Evolutionary conservation across 2,329 filamentous ascomycete species (phyloP).

Genomic region (Emmonsiellopsis sp.): DNA sequence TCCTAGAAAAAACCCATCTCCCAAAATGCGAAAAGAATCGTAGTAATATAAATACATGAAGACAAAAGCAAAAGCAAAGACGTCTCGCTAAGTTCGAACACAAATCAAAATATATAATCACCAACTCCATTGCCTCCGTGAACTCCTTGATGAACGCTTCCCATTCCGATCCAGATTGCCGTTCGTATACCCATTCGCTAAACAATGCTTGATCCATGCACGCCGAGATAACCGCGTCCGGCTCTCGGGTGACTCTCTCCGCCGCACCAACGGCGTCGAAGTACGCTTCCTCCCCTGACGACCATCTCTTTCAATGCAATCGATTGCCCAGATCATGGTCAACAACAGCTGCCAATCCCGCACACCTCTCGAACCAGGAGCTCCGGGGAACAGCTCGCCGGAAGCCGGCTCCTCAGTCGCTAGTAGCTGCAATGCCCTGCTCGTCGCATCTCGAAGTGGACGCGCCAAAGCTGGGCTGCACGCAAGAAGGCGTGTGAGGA

Average conservation of each 20-base stretch:
- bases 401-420: constrained; percentile 31
- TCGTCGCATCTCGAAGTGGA: constrained; percentile 45
- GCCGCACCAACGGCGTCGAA: neutral
- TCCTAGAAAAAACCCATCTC: too few relatives aligned
- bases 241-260: neutral
- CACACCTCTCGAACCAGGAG: constrained; percentile 21
- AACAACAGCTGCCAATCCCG: constrained; percentile 37
- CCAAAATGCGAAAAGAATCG: neutral
- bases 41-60: neutral
- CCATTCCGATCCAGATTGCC: too few relatives aligned
- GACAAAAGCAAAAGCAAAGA: neutral
- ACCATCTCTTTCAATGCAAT: constrained; percentile 32
- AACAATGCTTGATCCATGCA: neutral
- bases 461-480: constrained; percentile 46
- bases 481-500: constrained; percentile 41
- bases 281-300: constrained; percentile 8
- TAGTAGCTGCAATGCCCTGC: constrained; percentile 44
- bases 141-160: neutral
- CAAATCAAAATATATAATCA: neutral
- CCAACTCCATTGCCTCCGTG: neutral
- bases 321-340: constrained; percentile 37
- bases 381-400: constrained; percentile 23
- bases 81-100: neutral
- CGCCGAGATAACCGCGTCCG: neutral
- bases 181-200: neutral